Evolutionary conservation across 208 protist genomes (phyloP).

Genomic region (Naegleria fowleri): DNA sequence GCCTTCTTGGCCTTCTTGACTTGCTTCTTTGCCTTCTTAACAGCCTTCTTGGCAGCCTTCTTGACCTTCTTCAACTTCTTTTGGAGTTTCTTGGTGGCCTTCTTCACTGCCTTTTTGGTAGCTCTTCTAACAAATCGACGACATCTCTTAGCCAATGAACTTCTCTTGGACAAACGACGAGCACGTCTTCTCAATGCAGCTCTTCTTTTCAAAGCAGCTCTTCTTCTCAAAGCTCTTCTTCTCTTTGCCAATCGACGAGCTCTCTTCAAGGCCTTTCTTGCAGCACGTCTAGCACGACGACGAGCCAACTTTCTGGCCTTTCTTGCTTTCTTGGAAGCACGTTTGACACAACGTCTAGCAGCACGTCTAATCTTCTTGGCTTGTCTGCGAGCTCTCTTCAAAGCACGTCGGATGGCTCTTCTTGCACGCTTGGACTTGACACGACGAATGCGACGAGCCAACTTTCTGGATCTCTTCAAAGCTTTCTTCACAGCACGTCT

Average conservation of each 20-base stretch:
- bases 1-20: neutral
- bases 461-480: neutral
- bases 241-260: neutral
- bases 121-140: neutral
- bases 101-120: neutral
- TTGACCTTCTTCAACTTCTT: neutral
- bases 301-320: neutral
- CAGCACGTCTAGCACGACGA: neutral
- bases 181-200: neutral
- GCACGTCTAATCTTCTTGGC: neutral
- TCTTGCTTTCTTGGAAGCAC: neutral
- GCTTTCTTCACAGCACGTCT: neutral
- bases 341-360: neutral
- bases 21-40: neutral
- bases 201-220: neutral
- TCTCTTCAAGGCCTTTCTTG: neutral
- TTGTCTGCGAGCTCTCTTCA: neutral
- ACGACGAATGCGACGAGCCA: neutral
- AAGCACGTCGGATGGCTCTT: no score
- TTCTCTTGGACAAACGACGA: neutral
- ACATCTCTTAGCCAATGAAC: neutral
- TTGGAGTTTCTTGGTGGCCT: neutral
- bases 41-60: neutral
- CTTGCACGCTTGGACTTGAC: neutral
- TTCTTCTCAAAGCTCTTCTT: neutral